Evolutionary conservation across 306 rosid species (phyloP), one percentile per base, ranked within the genome.

Genomic region (Citrullus colocynthis): DNA sequence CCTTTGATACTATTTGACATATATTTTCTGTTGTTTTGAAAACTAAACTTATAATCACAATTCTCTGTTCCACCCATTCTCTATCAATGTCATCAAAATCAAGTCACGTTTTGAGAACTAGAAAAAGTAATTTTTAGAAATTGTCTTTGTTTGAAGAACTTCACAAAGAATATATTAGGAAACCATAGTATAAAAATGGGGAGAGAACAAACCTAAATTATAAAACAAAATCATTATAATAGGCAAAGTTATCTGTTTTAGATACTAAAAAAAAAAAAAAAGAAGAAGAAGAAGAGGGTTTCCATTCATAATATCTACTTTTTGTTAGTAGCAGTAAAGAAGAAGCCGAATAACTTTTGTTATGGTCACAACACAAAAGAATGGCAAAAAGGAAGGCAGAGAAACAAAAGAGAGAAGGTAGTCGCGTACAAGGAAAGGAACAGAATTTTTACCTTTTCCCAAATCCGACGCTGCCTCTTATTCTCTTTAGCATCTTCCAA

Each of bases 351-450:
- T 70, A 70, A 37, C 52, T 63, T 76, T 63, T 65, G 76, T 75
- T 30, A 51, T 52, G 78, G 21, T 49, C 77, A 72, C 62, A 32
- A 74, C 4, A 74, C 62, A 51, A 74, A 74, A 74, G 60, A 51
- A 74, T 32, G 4, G 18, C 17, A 51, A 73, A 73, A 49, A 51
- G 78, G 15, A 51, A 55, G 62, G 62, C 48, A 52, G 41, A 58
- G 79, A 76, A 36, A 52, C 32, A 37, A 17, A 63, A 63, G 36
- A 75, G 28, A 28, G 60, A 66, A 34, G 9, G 60, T 24, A 75
- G 81, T 73, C 75, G 79, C 54, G 82, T 84, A 80, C 86, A 84
- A 83, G 86, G 65, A 87, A 89, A 88, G 94, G 75, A 82, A 75
- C 57, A 61, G 70, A 37, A 55, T 82, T 78, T 78, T 84, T 72